Evolutionary conservation across 192 early-diverging fungal genomes (phyloP).

Genomic region (Mortierella antarctica): DNA sequence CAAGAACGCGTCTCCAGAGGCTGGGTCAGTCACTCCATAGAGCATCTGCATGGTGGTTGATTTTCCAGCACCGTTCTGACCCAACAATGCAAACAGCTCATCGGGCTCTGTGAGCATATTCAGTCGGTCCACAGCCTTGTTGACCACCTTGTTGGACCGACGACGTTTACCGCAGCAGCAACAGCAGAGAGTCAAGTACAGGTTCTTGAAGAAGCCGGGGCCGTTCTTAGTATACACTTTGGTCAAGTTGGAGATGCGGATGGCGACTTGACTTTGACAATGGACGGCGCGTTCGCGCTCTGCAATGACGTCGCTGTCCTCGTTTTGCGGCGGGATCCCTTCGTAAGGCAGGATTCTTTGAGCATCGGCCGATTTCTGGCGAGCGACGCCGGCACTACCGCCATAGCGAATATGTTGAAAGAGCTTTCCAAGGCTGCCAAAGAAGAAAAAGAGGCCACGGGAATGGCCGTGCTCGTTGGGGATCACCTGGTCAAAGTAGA

Average conservation of each 20-base stretch:
- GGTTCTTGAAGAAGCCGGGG: constrained; percentile 37
- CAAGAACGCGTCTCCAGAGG: constrained; percentile 73
- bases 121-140: constrained; percentile 62
- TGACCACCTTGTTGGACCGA: constrained; percentile 45
- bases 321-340: constrained; percentile 17
- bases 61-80: constrained; percentile 85
- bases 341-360: constrained; percentile 43
- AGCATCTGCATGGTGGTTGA: constrained; percentile 81
- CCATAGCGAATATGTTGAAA: constrained; percentile 46
- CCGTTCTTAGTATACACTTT: constrained; percentile 60
- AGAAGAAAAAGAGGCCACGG: constrained; percentile 63
- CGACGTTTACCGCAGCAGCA: constrained; percentile 23
- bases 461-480: constrained; percentile 74
- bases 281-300: constrained; percentile 61
- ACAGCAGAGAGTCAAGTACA: constrained; percentile 27
- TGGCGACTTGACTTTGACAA: constrained; percentile 46
- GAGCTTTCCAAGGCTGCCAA: constrained; percentile 67
- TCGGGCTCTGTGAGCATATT: constrained; percentile 60
- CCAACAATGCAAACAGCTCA: constrained; percentile 71
- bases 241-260: constrained; percentile 66
- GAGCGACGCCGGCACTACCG: constrained; percentile 22
- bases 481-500: constrained; percentile 81
- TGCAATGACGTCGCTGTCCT: constrained; percentile 58
- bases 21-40: constrained; percentile 72
- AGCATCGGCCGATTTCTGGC: constrained; percentile 55